Evolutionary conservation across 768 basidiomycete genomes (phyloP).

Genomic region (Calocybe gangraenosa): DNA sequence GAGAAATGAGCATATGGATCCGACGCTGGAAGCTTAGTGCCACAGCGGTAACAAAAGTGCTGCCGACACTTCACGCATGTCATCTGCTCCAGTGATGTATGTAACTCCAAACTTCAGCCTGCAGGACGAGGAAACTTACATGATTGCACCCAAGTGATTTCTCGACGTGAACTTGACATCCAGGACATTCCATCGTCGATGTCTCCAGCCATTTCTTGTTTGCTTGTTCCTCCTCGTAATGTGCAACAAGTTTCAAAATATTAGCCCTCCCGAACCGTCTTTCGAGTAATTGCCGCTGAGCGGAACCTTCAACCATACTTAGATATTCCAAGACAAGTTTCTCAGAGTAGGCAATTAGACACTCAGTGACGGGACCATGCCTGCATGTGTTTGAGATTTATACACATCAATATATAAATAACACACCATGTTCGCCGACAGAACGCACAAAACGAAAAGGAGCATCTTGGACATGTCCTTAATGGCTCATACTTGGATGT

Average conservation of each 20-base stretch:
- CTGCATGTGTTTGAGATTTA: conserved; percentile 27
- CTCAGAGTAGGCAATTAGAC: conserved; percentile 65
- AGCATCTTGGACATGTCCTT: conserved; percentile 66
- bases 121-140: conserved; percentile 44
- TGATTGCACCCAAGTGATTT: conserved; percentile 86
- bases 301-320: conserved; percentile 46
- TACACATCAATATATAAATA: not conserved
- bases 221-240: conserved; percentile 69
- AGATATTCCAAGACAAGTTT: conserved; percentile 66
- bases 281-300: conserved; percentile 51
- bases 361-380: conserved; percentile 79
- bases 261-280: conserved; percentile 58
- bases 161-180: conserved; percentile 69
- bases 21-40: conserved; percentile 37
- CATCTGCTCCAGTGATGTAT: no score
- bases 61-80: conserved; percentile 67
- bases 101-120: conserved; percentile 12
- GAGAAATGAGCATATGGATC: conserved; percentile 74
- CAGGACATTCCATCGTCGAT: conserved; percentile 69
- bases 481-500: conserved; percentile 69
- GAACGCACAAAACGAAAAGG: conserved; percentile 78
- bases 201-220: conserved; percentile 70
- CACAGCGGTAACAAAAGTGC: conserved; percentile 86
- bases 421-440: conserved; percentile 77
- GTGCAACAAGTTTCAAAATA: conserved; percentile 53